Percentiles rank a stretch among this genome's conserved stretches.
Conservation (phyloP, 169 alveolate species). For the Cryptosporidium sp. region DNA sequence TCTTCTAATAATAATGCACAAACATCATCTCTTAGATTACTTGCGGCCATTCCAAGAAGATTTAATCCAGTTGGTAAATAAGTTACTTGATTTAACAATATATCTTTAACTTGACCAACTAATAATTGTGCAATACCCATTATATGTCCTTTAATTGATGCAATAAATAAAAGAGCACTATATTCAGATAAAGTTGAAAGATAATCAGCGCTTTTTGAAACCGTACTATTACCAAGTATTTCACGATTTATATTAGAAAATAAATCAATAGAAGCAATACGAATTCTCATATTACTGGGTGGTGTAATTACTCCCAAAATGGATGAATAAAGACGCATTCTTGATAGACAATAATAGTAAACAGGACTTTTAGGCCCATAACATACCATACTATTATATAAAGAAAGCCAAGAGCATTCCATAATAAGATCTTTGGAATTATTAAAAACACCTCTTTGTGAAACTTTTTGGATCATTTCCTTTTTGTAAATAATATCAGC, state of each 20-base stretch:
- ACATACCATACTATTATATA: conserved; percentile 63
- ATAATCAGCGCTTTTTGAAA: conserved; percentile 39
- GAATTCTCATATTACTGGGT: conserved; percentile 70
- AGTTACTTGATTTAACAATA: conserved; percentile 49
- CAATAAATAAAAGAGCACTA: conserved; percentile 66
- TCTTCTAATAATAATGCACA: conserved; percentile 61
- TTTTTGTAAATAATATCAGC: conserved; percentile 84
- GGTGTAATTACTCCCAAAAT: conserved; percentile 54
- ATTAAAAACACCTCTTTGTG: conserved; percentile 63
- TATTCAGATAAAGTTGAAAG: conserved; percentile 62
- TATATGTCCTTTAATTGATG: conserved; percentile 66
- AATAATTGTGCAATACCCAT: conserved; percentile 51
- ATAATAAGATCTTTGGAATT: conserved; percentile 54
- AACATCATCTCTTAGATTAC: conserved; percentile 56
- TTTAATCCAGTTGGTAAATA: conserved; percentile 74
- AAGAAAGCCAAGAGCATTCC: conserved; percentile 66
- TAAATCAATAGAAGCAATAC: conserved; percentile 55
- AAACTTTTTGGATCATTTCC: conserved; percentile 68
- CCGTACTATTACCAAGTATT: conserved; percentile 62
- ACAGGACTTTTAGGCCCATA: conserved; percentile 68
- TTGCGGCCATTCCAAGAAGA: conserved; percentile 73
- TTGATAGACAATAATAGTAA: conserved; percentile 42
- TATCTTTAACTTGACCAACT: conserved; percentile 65
- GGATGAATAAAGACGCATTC: conserved; percentile 57
- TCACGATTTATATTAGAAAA: conserved; percentile 59